Evolutionary conservation across 2,329 filamentous ascomycete species (phyloP).

Genomic region (Trichoderma harzianum): DNA sequence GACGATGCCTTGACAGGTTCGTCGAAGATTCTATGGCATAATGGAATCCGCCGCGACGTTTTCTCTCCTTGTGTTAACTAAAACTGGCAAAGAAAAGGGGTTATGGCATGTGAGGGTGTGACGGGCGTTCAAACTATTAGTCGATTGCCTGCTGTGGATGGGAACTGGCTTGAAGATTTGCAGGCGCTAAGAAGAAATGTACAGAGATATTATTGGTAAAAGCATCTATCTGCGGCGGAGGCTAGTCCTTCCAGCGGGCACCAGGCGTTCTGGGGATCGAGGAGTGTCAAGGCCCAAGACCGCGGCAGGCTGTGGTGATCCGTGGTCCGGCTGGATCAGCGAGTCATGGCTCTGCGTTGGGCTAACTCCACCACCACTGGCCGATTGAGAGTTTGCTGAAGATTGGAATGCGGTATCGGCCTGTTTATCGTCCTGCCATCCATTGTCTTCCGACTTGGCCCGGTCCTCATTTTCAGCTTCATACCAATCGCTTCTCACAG

Average conservation of each 20-base stretch:
- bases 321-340: conserved; percentile 4
- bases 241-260: conserved; percentile 3
- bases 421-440: background rate
- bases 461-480: background rate
- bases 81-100: background rate
- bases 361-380: conserved; percentile 2
- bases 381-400: background rate
- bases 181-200: background rate
- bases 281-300: background rate
- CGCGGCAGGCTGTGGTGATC: conserved; percentile 1
- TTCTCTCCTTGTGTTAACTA: background rate
- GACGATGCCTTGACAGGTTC: background rate
- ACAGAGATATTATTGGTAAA: background rate
- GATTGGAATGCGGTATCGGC: conserved; percentile 5
- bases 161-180: background rate
- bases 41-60: background rate
- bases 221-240: conserved; percentile 1
- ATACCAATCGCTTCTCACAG: background rate
- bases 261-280: conserved; percentile 5
- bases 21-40: background rate
- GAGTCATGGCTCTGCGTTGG: conserved; percentile 10
- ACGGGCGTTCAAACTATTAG: background rate
- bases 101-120: background rate
- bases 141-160: background rate
- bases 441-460: background rate